phyloP scores from a whole-genome alignment of 2,329 filamentous ascomycete genomes.

The Diaporthe vexans region DNA sequence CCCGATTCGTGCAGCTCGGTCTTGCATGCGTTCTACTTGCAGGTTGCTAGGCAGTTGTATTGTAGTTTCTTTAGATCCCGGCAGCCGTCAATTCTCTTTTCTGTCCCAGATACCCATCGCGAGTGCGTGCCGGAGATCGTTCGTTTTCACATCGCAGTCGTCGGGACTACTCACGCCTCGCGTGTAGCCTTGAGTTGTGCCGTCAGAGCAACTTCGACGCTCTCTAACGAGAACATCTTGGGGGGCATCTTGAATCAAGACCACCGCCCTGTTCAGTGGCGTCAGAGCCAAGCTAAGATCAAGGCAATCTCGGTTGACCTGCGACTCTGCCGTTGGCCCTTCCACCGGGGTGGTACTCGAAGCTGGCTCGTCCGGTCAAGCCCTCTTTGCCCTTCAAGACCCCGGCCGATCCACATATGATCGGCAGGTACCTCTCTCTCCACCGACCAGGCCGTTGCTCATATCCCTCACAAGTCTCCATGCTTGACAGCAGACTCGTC shows the following conservation, averaged over 20 bases:
- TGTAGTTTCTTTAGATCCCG: slow-evolving; percentile 15
- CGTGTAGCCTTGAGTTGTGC: slow-evolving; percentile 6
- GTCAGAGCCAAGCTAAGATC: slow-evolving; percentile 18
- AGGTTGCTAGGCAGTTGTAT: slow-evolving; percentile 24
- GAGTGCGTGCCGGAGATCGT: background rate
- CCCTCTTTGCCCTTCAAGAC: slow-evolving; percentile 21
- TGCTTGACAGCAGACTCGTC: slow-evolving; percentile 34
- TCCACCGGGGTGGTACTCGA: slow-evolving; percentile 27
- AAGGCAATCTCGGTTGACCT: slow-evolving; percentile 24
- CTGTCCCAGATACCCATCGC: background rate
- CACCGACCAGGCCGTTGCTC: slow-evolving; percentile 17
- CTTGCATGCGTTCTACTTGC: slow-evolving; percentile 34
- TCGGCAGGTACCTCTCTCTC: slow-evolving; percentile 33
- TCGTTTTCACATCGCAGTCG: slow-evolving; percentile 12
- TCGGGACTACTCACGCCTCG: slow-evolving; percentile 4
- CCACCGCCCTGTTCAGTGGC: slow-evolving; percentile 16
- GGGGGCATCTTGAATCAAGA: slow-evolving; percentile 27
- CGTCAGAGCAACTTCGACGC: background rate
- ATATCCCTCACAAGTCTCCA: slow-evolving; percentile 33
- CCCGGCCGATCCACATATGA: slow-evolving; percentile 36
- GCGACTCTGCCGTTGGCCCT: slow-evolving; percentile 35
- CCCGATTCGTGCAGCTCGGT: slow-evolving; percentile 8
- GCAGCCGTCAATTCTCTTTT: slow-evolving; percentile 27
- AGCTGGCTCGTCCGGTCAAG: slow-evolving; percentile 32
- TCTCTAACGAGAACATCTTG: slow-evolving; percentile 7